phyloP scores from a whole-genome alignment of 78 protist genomes.

The Dictyostelium discoideum region DNA sequence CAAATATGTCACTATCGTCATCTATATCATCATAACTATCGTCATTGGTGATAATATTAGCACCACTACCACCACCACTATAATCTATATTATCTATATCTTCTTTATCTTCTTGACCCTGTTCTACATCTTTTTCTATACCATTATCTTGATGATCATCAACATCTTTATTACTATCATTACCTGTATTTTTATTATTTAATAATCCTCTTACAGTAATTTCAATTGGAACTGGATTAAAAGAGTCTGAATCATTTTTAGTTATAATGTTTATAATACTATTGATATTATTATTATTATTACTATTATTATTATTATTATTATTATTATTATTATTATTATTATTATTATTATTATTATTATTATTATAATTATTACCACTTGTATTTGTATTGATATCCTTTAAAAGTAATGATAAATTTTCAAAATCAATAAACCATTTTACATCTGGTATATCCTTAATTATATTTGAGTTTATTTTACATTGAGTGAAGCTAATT shows the following conservation, averaged over 20 bases:
- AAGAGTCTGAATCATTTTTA: not conserved
- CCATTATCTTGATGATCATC: not conserved
- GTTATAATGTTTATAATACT: not conserved
- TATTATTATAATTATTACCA: not conserved
- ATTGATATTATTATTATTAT: not conserved
- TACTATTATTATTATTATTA: not conserved
- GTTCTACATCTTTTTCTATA: not conserved
- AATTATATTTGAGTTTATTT: constrained; percentile 34
- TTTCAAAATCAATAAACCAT: constrained; percentile 54
- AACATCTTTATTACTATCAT: not conserved
- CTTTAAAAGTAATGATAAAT: not conserved
- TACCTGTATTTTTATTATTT: not conserved
- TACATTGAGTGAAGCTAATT: not conserved
- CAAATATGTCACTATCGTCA: not conserved
- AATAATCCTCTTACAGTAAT: constrained; percentile 47
- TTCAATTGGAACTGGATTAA: constrained; percentile 43
- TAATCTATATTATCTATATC: not conserved
- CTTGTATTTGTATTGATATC: not conserved
- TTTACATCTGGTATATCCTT: constrained; percentile 45
- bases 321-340: not conserved
- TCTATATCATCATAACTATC: not conserved
- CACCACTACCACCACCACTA: not conserved
- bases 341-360: not conserved
- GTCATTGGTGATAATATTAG: not conserved
- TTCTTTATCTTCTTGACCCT: not conserved